phyloP scores from a whole-genome alignment of 768 basidiomycete species.

The Boletus patriciae region DNA sequence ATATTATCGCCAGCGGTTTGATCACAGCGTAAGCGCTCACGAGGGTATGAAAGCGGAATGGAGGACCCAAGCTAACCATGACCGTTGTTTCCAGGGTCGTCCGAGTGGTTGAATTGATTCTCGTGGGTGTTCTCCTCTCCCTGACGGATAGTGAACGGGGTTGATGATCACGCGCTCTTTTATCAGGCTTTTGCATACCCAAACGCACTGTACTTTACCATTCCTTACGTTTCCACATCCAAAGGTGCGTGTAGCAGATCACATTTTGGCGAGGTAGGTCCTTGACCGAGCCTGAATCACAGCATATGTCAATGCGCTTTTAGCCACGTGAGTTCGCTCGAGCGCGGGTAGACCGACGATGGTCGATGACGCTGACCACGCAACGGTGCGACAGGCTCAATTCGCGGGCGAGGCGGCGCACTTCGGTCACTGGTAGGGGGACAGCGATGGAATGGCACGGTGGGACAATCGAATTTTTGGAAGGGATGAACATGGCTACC shows the following conservation, averaged over 20 bases:
- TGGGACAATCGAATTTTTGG: not conserved
- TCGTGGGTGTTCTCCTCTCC: not conserved
- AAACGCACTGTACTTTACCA: not conserved
- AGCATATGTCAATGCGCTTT: constrained; percentile 3
- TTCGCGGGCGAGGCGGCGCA: not conserved
- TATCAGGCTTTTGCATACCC: not conserved
- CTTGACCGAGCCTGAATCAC: not conserved
- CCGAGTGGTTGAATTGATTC: not conserved
- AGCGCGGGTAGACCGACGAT: not conserved
- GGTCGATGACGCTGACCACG: not conserved
- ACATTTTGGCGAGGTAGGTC: not conserved
- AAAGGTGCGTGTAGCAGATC: not conserved
- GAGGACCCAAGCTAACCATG: not conserved
- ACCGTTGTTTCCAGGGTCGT: not conserved
- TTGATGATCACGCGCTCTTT: not conserved
- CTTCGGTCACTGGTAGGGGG: too few relatives aligned
- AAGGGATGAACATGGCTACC: not conserved
- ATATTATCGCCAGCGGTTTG: not conserved
- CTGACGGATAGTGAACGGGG: not conserved
- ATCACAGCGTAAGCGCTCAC: not conserved
- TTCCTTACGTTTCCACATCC: not conserved
- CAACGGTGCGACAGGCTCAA: not conserved
- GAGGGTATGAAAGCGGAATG: not conserved
- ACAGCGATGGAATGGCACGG: not conserved
- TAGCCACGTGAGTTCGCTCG: not conserved